Evolutionary conservation across 768 basidiomycete species (phyloP).

Genomic region (Phlebiopsis gigantea): DNA sequence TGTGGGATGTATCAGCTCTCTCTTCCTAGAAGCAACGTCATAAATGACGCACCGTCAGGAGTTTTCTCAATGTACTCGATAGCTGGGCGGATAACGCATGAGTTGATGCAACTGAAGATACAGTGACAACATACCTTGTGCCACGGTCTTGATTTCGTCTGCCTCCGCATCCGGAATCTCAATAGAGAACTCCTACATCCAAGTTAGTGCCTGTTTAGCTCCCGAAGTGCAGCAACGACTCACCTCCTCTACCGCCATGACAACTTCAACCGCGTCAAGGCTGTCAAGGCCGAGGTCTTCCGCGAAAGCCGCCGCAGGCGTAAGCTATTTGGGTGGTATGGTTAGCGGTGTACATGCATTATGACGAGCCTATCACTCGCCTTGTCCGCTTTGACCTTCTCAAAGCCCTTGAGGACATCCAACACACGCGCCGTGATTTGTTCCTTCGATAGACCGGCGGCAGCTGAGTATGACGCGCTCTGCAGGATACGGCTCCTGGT

Average conservation of each 20-base stretch:
- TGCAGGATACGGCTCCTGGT: conserved; percentile 23
- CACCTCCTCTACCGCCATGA: conserved; percentile 98
- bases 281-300: conserved; percentile 91
- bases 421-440: conserved; percentile 70
- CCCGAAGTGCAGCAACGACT: background rate
- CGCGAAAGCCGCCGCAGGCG: conserved; percentile 58
- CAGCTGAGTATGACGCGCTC: conserved; percentile 59
- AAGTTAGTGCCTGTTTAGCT: background rate
- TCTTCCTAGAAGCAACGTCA: too few relatives aligned
- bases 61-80: conserved; percentile 95
- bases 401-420: conserved; percentile 83
- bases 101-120: conserved; percentile 12
- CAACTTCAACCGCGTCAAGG: conserved; percentile 94
- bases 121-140: conserved; percentile 60
- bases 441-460: conserved; percentile 58
- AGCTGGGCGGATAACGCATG: conserved; percentile 41
- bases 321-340: conserved; percentile 44
- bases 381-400: conserved; percentile 79
- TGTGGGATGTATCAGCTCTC: background rate
- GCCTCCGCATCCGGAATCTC: conserved; percentile 98
- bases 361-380: conserved; percentile 35
- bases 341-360: conserved; percentile 7
- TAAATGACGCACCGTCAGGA: conserved; percentile 23
- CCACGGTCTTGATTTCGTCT: conserved; percentile 88
- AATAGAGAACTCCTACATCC: conserved; percentile 82